Base-by-base conservation (phyloP, 1,139 yeast species). In the Pneumocystis sp. region DNA sequence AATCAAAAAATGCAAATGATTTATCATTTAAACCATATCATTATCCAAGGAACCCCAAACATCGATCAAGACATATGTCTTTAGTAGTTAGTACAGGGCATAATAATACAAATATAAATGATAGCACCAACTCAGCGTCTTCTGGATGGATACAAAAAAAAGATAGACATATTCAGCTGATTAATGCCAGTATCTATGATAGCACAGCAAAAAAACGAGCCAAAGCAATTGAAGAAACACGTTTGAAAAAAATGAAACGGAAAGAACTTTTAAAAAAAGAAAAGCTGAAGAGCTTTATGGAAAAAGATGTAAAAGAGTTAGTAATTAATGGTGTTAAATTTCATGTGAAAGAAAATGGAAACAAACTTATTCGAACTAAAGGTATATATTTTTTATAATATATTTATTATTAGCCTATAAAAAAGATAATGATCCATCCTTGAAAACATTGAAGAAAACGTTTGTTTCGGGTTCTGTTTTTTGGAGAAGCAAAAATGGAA, bases 281-380 rank as follows among this genome's bases (percentile, higher is more conserved):
- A 8, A 59, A 59, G 25, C 10, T 5, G 4, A 31, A 59, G 4
- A 25, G 12, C 10, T 15, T n/a, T 8, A 6, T 66, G 4, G 67
- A 65, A 50, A 67, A 63, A 2, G 65, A 65, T 29, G 31, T 63
- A 19, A 60, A 65, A 29, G 67, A 65, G 21, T 66, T 67, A 21
- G 64, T 64, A 34, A 40, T 50, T 8, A 63, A 66, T 35, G 67
- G 67, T 2, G 64, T 66, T 59, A 59, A 63, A 21, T 63, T 65
- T 63, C 63, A 65, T 15, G 19, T 65, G n/a, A 65, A 67, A 21
- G 62, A 67, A 29, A 66, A 67, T 34, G 68, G 61, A 42, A 65
- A 42, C 19, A 59, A 59, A 59, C 45, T 31, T 21, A 39, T 59
- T 59, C 39, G 61, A 15, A n/a, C 45, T 25, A 25, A 31, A 59